These are phyloP conservation scores for Fusarium concolor DNA, from an alignment of 2,329 filamentous ascomycete genomes.

Conservation along the genomic window DNA sequence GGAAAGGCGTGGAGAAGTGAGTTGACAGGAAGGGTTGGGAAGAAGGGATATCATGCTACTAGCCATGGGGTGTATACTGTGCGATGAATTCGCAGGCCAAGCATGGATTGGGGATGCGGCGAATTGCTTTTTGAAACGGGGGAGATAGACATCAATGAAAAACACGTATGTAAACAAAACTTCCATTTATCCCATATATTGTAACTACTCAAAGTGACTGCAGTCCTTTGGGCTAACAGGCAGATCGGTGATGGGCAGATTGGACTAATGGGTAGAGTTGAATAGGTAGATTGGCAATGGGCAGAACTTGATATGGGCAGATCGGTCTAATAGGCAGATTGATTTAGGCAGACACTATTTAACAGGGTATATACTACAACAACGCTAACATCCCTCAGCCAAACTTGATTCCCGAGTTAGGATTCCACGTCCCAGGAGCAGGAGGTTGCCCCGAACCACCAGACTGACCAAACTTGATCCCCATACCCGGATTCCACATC, in stretches of 20 bases:
- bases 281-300: too few relatives aligned
- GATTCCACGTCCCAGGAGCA: constrained; percentile 66
- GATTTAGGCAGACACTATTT: too few relatives aligned
- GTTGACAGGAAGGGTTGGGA: constrained; percentile 54
- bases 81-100: constrained; percentile 30
- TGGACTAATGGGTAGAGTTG: too few relatives aligned
- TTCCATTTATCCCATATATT: constrained; percentile 15
- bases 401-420: constrained; percentile 68
- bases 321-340: too few relatives aligned
- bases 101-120: background rate
- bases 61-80: constrained; percentile 58
- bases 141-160: background rate
- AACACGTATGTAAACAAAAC: background rate
- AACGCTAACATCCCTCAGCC: constrained; percentile 47
- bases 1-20: constrained; percentile 56
- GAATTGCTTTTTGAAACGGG: background rate
- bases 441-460: constrained; percentile 43
- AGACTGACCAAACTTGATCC: constrained; percentile 78
- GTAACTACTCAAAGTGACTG: background rate
- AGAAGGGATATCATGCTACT: constrained; percentile 58
- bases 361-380: constrained; percentile 13
- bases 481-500: constrained; percentile 81
- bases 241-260: too few relatives aligned
- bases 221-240: background rate
- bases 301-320: too few relatives aligned